Conservation (phyloP, 2,329 filamentous ascomycete species). For the Claviceps monticola region DNA sequence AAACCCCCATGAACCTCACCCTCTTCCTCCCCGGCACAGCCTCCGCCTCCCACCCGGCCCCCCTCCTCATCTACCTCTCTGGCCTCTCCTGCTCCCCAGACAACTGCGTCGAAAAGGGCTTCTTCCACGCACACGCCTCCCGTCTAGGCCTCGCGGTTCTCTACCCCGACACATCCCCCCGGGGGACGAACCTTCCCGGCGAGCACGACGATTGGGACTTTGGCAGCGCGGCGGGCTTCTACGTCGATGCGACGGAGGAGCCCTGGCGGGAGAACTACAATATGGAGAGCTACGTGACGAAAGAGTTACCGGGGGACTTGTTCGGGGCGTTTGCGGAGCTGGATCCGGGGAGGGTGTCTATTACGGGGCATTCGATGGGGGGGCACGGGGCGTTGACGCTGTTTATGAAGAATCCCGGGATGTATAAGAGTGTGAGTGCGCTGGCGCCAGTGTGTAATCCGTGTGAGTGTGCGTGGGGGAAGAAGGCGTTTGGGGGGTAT, state of each 20-base stretch:
- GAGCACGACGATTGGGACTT: constrained; percentile 90
- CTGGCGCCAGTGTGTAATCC: constrained; percentile 89
- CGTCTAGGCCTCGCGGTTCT: constrained; percentile 78
- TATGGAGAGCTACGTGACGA: constrained; percentile 89
- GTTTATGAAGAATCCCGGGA: constrained; percentile 81
- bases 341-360: constrained; percentile 58
- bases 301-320: constrained; percentile 68
- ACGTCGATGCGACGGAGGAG: constrained; percentile 67
- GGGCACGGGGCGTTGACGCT: constrained; percentile 89
- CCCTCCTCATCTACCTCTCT: constrained; percentile 84
- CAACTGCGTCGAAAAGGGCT: constrained; percentile 70
- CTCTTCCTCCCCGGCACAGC: constrained; percentile 75
- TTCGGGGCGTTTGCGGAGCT: constrained; percentile 58
- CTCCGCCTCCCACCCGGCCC: constrained; percentile 40
- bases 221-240: constrained; percentile 84
- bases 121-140: constrained; percentile 75
- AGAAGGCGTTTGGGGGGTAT: constrained; percentile 91
- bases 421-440: constrained; percentile 78
- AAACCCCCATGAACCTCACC: constrained; percentile 84
- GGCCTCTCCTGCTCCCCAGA: constrained; percentile 92
- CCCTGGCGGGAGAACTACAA: constrained; percentile 71
- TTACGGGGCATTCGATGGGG: constrained; percentile 94
- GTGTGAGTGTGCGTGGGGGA: constrained; percentile 73
- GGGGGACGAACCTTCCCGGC: constrained; percentile 65
- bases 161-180: constrained; percentile 88